Percentiles rank a stretch among this genome's conserved stretches.
These are phyloP conservation scores for Extremus antarcticus DNA, from an alignment of 495 filamentous ascomycete species.

Conservation along the genomic window DNA sequence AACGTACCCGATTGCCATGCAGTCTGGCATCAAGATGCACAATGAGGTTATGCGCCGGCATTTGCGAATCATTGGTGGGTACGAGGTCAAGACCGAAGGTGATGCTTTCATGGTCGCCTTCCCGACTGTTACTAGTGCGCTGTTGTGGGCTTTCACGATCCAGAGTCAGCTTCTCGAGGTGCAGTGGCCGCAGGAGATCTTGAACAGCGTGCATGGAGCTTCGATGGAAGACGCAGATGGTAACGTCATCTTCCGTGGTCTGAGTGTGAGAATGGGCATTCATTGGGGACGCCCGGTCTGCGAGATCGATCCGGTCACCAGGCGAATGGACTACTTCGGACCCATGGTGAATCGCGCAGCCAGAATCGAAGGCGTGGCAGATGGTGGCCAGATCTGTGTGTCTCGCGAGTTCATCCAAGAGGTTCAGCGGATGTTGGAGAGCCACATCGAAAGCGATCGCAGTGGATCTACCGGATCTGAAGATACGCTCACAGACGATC, in stretches of 20 bases:
- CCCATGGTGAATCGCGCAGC: constrained; percentile 98
- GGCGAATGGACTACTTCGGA: constrained; percentile 98
- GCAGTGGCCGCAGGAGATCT: constrained; percentile 85
- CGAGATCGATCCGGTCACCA: constrained; percentile 88
- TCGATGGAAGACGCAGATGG: constrained; percentile 73
- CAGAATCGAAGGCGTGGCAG: constrained; percentile 85
- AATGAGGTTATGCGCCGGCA: constrained; percentile 92
- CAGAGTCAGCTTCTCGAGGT: constrained; percentile 78
- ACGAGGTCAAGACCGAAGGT: constrained; percentile 98
- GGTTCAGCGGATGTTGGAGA: constrained; percentile 81
- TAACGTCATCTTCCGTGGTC: constrained; percentile 78
- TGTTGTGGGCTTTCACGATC: constrained; percentile 93
- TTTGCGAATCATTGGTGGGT: constrained; percentile 85
- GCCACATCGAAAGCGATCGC: constrained; percentile 67
- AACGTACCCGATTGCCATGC: constrained; percentile 85
- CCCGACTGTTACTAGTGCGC: constrained; percentile 80
- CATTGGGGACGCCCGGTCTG: constrained; percentile 93
- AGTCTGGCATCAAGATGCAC: constrained; percentile 87
- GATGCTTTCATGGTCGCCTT: constrained; percentile 99
- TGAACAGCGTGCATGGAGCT: constrained; percentile 74
- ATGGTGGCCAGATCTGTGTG: constrained; percentile 93
- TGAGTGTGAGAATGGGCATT: constrained; percentile 94
- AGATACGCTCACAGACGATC: constrained; percentile 59
- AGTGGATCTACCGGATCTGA: constrained; percentile 56
- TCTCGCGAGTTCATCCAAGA: constrained; percentile 94